Evolutionary conservation across 2,329 filamentous ascomycete species (phyloP).

Genomic region (Colletotrichum melonis): DNA sequence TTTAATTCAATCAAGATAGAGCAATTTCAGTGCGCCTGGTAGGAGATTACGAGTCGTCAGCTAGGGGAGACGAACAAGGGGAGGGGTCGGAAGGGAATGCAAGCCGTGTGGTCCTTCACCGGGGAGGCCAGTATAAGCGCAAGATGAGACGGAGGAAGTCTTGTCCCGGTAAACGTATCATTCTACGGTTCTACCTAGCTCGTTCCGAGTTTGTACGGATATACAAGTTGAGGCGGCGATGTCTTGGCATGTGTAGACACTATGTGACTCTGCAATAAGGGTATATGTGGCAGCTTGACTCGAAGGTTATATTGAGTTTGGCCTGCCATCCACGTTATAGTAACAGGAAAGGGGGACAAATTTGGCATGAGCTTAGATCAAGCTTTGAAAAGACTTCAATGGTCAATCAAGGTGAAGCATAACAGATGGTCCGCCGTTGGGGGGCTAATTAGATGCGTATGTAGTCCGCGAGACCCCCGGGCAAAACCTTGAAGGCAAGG

Average conservation of each 20-base stretch:
- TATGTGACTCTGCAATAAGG: background rate
- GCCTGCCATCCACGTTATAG: background rate
- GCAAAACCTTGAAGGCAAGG: background rate
- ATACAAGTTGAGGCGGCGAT: background rate
- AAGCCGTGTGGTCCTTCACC: background rate
- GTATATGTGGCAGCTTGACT: background rate
- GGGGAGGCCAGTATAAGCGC: background rate
- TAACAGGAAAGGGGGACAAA: background rate
- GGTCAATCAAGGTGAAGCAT: background rate
- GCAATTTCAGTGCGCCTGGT: background rate
- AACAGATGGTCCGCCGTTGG: background rate
- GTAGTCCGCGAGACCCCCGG: background rate
- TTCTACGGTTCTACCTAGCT: background rate
- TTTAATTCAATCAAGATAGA: constrained; percentile 25
- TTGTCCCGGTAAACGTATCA: background rate
- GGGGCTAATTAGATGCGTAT: background rate
- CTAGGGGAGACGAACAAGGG: background rate
- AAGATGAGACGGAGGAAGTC: background rate
- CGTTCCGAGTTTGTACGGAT: background rate
- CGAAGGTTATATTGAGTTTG: background rate
- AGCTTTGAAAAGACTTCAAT: background rate
- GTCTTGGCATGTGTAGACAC: background rate
- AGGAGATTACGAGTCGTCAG: background rate
- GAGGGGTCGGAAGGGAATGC: background rate
- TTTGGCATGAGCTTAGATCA: background rate